These are phyloP conservation scores for Saccharomycodes ludwigii DNA, from an alignment of 805 yeast genomes.

Conservation along the genomic window DNA sequence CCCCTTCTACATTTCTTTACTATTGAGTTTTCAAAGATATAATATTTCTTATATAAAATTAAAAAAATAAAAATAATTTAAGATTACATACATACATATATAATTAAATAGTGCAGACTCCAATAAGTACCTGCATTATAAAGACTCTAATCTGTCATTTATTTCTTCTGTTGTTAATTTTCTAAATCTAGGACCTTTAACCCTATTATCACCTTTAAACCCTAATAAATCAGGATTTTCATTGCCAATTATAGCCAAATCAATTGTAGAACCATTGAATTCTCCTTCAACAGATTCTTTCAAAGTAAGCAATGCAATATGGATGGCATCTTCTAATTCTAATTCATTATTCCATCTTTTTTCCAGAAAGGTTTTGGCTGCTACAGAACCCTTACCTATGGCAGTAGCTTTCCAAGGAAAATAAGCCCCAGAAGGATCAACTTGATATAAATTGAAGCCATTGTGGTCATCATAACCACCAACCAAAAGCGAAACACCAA, in stretches of 20 bases:
- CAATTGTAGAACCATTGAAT: conserved; percentile 92
- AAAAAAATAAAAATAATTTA: not conserved
- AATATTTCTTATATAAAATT: not conserved
- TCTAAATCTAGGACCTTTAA: conserved; percentile 82
- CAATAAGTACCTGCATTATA: conserved; percentile 30
- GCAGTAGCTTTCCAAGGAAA: conserved; percentile 99
- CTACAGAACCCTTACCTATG: conserved; percentile 87
- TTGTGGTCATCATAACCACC: conserved; percentile 84
- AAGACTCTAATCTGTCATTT: conserved; percentile 87
- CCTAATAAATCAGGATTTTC: conserved; percentile 76
- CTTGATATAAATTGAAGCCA: conserved; percentile 78
- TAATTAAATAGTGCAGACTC: not conserved
- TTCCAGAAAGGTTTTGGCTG: conserved; percentile 96
- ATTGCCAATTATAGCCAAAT: conserved; percentile 75
- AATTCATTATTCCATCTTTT: conserved; percentile 97
- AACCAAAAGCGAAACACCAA: conserved; percentile 85
- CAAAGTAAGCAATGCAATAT: conserved; percentile 84
- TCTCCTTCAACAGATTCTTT: conserved; percentile 98
- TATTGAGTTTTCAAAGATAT: conserved; percentile 1
- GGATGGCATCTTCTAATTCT: conserved; percentile 96
- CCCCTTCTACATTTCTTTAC: not conserved
- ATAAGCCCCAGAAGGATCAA: conserved; percentile 95
- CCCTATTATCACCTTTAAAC: conserved; percentile 64
- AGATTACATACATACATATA: not conserved
- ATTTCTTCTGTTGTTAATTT: conserved; percentile 82